Evolutionary conservation across 305 asterid species (phyloP).

Genomic region (Fraxinus paxiana): DNA sequence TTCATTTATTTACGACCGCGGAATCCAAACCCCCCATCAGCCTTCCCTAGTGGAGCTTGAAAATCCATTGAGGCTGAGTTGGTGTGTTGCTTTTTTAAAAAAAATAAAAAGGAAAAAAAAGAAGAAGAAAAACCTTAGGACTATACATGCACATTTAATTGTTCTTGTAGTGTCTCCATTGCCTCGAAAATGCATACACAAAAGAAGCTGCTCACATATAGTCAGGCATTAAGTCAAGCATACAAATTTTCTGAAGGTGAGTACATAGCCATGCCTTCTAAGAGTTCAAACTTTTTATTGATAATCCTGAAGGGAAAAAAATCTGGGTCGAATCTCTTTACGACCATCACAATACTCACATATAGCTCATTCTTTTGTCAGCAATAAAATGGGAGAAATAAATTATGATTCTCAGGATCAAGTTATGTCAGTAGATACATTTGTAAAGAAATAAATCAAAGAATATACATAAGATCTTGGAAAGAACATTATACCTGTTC

Average conservation of each 20-base stretch:
- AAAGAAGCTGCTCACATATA: background rate
- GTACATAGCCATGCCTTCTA: background rate
- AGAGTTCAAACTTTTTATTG: background rate
- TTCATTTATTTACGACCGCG: background rate
- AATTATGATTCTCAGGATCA: background rate
- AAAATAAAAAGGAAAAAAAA: background rate
- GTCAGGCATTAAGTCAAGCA: background rate
- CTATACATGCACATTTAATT: background rate
- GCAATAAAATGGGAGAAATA: background rate
- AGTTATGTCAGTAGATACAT: background rate
- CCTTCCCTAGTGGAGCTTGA: background rate
- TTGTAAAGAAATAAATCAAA: background rate
- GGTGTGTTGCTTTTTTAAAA: background rate
- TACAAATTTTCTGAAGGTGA: background rate
- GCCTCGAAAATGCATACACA: background rate
- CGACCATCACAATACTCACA: background rate
- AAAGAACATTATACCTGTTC: conserved; percentile 36
- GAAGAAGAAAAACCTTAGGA: background rate
- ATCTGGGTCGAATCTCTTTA: background rate
- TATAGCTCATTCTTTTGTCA: background rate
- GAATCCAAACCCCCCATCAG: background rate
- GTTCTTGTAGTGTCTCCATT: background rate
- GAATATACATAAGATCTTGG: background rate
- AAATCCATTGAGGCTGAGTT: background rate
- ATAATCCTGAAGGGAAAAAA: background rate